A percentile compares a stretch with the other conserved stretches of the same genome.
Conservation (phyloP, 805 yeast species). For the Metschnikowia amazonensis region DNA sequence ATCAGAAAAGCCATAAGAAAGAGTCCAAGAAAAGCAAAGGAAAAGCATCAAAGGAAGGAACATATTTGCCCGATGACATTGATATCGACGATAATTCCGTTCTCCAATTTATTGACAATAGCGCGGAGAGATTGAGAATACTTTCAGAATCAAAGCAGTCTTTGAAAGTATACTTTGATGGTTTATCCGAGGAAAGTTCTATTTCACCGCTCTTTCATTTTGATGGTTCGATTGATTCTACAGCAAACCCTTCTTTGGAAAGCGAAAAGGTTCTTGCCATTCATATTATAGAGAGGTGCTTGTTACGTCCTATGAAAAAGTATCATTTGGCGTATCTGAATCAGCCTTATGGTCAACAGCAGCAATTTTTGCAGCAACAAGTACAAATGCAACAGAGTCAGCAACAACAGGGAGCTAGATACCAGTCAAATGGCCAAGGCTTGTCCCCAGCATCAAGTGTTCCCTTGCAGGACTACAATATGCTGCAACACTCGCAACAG, state of each 20-base stretch:
- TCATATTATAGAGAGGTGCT: constrained; percentile 38
- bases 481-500: background rate
- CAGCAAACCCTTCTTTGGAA: constrained; percentile 29
- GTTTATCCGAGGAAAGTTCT: constrained; percentile 20
- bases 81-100: constrained; percentile 46
- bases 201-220: constrained; percentile 50
- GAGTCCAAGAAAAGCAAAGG: constrained; percentile 30
- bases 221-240: constrained; percentile 26
- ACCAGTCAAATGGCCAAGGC: constrained; percentile 3
- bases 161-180: constrained; percentile 38
- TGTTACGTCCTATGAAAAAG: constrained; percentile 41
- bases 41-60: constrained; percentile 30
- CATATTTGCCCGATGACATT: constrained; percentile 45
- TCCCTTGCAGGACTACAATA: background rate
- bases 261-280: constrained; percentile 36
- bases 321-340: constrained; percentile 44
- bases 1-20: constrained; percentile 31
- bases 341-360: constrained; percentile 38
- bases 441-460: background rate
- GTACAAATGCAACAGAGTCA: constrained; percentile 27
- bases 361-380: constrained; percentile 25
- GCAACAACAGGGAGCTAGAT: background rate
- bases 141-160: constrained; percentile 36
- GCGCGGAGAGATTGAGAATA: constrained; percentile 39
- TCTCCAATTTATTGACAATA: constrained; percentile 45